Base-by-base conservation (phyloP, 805 yeast genomes). In the Myxozyma sirexii region DNA sequence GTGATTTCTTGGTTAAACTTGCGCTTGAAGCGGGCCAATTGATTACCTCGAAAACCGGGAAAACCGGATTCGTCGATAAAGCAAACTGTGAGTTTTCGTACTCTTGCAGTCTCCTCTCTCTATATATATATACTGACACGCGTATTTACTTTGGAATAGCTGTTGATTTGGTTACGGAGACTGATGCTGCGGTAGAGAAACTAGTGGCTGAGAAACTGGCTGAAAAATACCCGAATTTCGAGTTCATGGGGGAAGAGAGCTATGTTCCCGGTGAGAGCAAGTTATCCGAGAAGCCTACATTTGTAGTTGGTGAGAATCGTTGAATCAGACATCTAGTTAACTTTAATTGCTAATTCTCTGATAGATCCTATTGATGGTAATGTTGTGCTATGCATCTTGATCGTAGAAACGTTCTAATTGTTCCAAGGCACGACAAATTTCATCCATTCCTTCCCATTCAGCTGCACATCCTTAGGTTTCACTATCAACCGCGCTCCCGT, bases 171-270 rank as follows among this genome's bases (percentile, higher is more conserved):
- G 88, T 84, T 10, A 84, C 88, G 2, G 83, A 80, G 54, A 79
- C 82, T 24, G 88, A 84, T 69, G 81, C 81, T 64, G 76, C 77
- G 12, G 84, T 84, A 6, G 88, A 84, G 68, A 70, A 67, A 4
- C 69, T 73, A 43, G 81, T 80, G 38, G 71, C 69, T 31, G 58
- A 61, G 2, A 68, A 63, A 21, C 69, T 82, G 48, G 53, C 61
- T 8, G 61, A 56, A 7, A 69, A 68, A 57, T 84, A 75, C 67
- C 87, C 87, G 12, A 69, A 72, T 21, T 84, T 70, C 68, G 74
- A 75, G 62, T 84, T 84, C 70, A 76, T 84, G 68, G 88, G 88
- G 29, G 88, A 84, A 68, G 88, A 84, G 69, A 76, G 83, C 23
- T 84, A 76, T 62, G 73, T 79, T 12, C 78, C 78, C 2, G 86